Conservation (phyloP, 805 yeast species). For the Pichia deserticola region DNA sequence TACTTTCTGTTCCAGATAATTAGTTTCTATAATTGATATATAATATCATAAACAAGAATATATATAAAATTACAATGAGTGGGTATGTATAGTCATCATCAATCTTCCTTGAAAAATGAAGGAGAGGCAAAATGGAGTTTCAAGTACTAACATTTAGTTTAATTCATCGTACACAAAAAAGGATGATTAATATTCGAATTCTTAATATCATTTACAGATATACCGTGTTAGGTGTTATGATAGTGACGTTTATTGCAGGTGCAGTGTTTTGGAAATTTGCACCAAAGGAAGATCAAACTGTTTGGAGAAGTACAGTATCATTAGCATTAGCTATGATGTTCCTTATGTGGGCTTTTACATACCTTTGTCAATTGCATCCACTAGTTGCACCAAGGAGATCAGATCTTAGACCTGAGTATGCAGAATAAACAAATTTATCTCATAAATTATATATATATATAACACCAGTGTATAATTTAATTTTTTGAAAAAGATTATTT, state of each 20-base stretch:
- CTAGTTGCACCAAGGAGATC: slow-evolving; percentile 85
- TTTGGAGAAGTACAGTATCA: slow-evolving; percentile 70
- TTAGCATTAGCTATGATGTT: slow-evolving; percentile 57
- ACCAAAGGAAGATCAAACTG: slow-evolving; percentile 74
- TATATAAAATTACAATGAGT: slow-evolving; percentile 1
- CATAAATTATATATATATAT: too few species aligned
- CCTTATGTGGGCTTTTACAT: slow-evolving; percentile 76
- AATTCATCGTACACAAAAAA: too few species aligned
- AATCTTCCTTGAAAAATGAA: too few species aligned
- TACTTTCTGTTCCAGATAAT: too few species aligned
- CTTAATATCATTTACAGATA: slow-evolving; percentile 4
- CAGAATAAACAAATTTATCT: slow-evolving; percentile 21
- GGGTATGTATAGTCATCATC: not conserved
- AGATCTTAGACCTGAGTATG: slow-evolving; percentile 78
- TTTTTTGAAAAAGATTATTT: too few species aligned
- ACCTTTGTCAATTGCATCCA: slow-evolving; percentile 82
- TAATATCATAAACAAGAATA: too few species aligned
- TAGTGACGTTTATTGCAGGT: slow-evolving; percentile 50
- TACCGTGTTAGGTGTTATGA: slow-evolving; percentile 26
- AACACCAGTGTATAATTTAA: too few species aligned
- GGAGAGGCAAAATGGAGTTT: too few species aligned
- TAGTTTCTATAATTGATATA: too few species aligned
- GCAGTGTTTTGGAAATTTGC: slow-evolving; percentile 78
- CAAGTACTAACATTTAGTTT: too few species aligned
- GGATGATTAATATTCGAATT: too few species aligned